phyloP scores from a whole-genome alignment of 371 early-diverging fungal genomes.

The Mortierella sp. region DNA sequence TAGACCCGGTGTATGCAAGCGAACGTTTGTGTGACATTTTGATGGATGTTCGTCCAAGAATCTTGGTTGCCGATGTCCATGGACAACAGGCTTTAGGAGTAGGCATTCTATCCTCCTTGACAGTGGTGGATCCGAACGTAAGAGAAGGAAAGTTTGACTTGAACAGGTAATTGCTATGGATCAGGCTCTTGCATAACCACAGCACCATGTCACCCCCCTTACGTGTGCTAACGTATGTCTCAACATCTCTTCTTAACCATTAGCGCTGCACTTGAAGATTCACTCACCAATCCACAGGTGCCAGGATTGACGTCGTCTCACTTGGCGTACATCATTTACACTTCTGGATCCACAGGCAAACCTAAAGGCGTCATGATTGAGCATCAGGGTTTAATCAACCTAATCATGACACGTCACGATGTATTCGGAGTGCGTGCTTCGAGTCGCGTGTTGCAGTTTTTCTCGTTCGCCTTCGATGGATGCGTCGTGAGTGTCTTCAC shows the following conservation, averaged over 20 bases:
- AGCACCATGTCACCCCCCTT: no score
- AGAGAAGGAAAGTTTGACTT: no score
- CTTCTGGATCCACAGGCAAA: conserved; percentile 62
- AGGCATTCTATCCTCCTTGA: background rate
- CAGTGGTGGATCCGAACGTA: background rate
- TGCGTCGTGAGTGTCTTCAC: conserved; percentile 3
- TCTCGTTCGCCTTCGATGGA: conserved; percentile 7
- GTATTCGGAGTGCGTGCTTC: background rate
- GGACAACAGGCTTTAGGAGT: background rate
- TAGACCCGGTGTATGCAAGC: conserved; percentile 14
- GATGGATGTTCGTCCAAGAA: background rate
- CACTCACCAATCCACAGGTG: background rate
- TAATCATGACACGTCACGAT: background rate
- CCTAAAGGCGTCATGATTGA: conserved; percentile 60
- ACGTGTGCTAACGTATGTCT: no score
- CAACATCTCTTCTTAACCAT: no score
- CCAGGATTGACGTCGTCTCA: background rate
- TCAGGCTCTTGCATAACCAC: no score
- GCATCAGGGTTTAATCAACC: conserved; percentile 43
- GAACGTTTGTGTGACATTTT: conserved; percentile 1
- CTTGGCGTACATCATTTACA: conserved; percentile 54
- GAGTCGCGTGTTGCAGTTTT: conserved; percentile 10
- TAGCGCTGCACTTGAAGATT: no score
- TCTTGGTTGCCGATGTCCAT: background rate
- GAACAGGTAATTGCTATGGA: no score